phyloP scores from a whole-genome alignment of 768 basidiomycete genomes.

The Pleurotus tuber-regium region DNA sequence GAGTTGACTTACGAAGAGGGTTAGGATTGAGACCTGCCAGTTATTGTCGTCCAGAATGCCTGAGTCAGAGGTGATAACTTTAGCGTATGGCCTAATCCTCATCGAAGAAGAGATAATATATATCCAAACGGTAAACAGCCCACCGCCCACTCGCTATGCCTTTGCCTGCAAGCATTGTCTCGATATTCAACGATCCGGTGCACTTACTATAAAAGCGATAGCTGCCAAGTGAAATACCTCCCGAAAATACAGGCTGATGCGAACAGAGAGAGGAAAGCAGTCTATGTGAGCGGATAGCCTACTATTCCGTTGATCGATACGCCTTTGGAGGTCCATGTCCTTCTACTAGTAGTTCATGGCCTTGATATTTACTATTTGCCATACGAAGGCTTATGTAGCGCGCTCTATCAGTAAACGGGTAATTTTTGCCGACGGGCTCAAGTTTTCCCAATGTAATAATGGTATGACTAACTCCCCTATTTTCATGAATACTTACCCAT shows the following conservation, averaged over 20 bases:
- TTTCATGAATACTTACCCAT: too few relatives aligned
- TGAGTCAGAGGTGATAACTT: constrained; percentile 43
- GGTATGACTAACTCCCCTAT: too few relatives aligned
- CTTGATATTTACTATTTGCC: too few relatives aligned
- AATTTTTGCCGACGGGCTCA: too few relatives aligned
- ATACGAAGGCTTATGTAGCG: too few relatives aligned
- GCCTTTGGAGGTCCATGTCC: constrained; percentile 12
- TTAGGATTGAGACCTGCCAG: constrained; percentile 35
- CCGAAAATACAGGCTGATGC: constrained; percentile 50
- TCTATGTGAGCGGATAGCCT: constrained; percentile 46
- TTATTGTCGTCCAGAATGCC: constrained; percentile 39
- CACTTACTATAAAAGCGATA: constrained; percentile 41
- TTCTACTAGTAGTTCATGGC: too few relatives aligned
- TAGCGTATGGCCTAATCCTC: constrained; percentile 29
- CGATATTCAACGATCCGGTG: constrained; percentile 44
- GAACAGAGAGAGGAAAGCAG: constrained; percentile 51
- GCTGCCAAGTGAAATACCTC: constrained; percentile 44
- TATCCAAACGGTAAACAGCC: constrained; percentile 36
- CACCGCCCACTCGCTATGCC: constrained; percentile 47
- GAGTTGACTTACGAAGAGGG: constrained; percentile 24
- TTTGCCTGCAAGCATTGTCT: constrained; percentile 42
- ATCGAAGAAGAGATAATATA: neutral
- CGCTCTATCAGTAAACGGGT: too few relatives aligned
- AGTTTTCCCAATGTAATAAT: too few relatives aligned
- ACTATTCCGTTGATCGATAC: constrained; percentile 37